Evolutionary conservation across 768 basidiomycete species (phyloP).

Genomic region (Termitomyces sp.): DNA sequence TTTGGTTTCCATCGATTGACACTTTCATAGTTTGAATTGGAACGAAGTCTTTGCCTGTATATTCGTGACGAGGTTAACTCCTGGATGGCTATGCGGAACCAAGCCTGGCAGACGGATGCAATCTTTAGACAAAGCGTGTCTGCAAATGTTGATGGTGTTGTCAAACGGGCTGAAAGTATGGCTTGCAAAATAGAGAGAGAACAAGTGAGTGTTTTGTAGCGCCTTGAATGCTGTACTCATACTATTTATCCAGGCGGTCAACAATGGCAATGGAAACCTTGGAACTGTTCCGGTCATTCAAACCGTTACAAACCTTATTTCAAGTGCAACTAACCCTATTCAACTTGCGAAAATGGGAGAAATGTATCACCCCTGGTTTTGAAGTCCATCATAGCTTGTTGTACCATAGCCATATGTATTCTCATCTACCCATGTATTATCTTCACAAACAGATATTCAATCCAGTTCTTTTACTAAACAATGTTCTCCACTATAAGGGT

Average conservation of each 20-base stretch:
- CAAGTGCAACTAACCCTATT: constrained; percentile 79
- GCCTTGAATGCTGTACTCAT: constrained; percentile 1
- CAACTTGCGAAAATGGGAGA: constrained; percentile 85
- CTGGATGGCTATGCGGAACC: constrained; percentile 59
- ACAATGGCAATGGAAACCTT: constrained; percentile 24
- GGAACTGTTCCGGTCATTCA: constrained; percentile 59
- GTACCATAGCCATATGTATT: constrained; percentile 7
- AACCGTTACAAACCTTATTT: constrained; percentile 78
- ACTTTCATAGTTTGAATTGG: constrained; percentile 71
- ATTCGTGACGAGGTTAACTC: constrained; percentile 87
- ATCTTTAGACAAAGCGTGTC: constrained; percentile 50
- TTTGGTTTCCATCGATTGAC: neutral
- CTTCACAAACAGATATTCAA: neutral
- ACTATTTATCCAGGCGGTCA: constrained; percentile 27
- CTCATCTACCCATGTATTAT: neutral
- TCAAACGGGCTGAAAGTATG: constrained; percentile 77
- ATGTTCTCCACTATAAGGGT: neutral
- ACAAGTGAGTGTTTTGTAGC: constrained; percentile 39
- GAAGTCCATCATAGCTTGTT: constrained; percentile 9
- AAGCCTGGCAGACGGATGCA: constrained; percentile 51
- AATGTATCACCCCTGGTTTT: constrained; percentile 84
- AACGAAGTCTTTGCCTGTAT: constrained; percentile 87
- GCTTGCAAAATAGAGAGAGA: constrained; percentile 86
- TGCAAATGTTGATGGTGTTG: constrained; percentile 59
- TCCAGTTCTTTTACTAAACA: neutral